phyloP scores from a whole-genome alignment of 2,329 filamentous ascomycete species.

The Leptographium procerum region DNA sequence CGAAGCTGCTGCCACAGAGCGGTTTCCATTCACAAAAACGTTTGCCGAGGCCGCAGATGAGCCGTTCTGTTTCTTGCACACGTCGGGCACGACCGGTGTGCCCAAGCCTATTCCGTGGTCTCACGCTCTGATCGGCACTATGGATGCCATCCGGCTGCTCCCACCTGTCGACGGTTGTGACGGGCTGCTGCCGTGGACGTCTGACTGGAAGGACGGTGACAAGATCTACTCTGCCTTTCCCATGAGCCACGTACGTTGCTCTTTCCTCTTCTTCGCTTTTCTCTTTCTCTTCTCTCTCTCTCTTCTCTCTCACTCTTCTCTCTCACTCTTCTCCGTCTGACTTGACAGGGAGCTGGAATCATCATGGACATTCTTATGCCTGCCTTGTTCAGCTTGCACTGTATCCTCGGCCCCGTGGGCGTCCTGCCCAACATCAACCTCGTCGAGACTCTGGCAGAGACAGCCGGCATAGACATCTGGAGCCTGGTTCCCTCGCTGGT shows the following conservation, averaged over 20 bases:
- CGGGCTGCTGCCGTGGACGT: slow-evolving; percentile 3
- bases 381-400: not conserved
- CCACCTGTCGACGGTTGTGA: not conserved
- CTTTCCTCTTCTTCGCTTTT: too few species aligned
- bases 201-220: not conserved
- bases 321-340: too few species aligned
- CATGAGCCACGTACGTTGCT: slow-evolving; percentile 20
- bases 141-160: not conserved
- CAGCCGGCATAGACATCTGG: slow-evolving; percentile 17
- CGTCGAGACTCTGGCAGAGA: slow-evolving; percentile 19
- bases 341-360: not conserved
- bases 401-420: not conserved
- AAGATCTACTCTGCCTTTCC: slow-evolving; percentile 20
- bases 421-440: slow-evolving; percentile 17
- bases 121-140: not conserved
- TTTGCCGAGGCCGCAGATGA: slow-evolving; percentile 29
- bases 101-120: slow-evolving; percentile 31
- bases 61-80: slow-evolving; percentile 30
- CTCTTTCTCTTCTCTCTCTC: too few species aligned
- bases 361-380: slow-evolving; percentile 5
- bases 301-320: too few species aligned
- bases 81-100: slow-evolving; percentile 33
- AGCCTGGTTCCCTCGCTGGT: slow-evolving; percentile 28
- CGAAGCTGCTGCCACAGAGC: too few species aligned
- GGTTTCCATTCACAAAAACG: not conserved